Base-by-base conservation (phyloP, 345 rosid species). In the Cardamine occulta region DNA sequence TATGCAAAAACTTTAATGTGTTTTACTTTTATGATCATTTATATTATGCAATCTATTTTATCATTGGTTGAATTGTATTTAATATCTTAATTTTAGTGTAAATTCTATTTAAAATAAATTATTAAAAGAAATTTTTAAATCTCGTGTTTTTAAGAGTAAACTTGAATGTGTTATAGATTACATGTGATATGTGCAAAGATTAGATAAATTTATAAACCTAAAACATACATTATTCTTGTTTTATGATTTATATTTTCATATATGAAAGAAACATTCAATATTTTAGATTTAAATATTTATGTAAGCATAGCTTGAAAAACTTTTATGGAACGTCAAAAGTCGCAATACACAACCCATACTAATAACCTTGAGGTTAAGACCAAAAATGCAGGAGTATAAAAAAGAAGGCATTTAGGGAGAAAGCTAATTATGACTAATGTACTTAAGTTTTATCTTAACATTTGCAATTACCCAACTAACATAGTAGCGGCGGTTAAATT, bases 341-440 rank as follows among this genome's bases (percentile, higher is more conserved):
- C 29, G 24, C 37, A 34, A 21, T 26, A 51, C 52, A 72, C 42
- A 29, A 60, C 34, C 37, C 39, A 53, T n/a, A 71, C 59, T 37
- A 52, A 39, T 15, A 72, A 72, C 68, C 13, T 7, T 34, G 23
- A 26, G 40, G 61, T 61, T 26, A 24, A 72, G 60, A 62, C 66
- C 1, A 37, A 21, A 35, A 32, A 17, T n/a, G n/a, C n/a, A 10
- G 18, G 17, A 24, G 19, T 9, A 32, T 35, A 1, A 72, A 29
- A 29, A 24, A 17, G 9, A 49, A 6, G 5, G 14, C 34, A 53
- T 29, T 39, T 40, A 63, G 34, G 70, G 31, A 52, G 45, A 73
- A 39, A 63, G 45, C 70, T 63, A 63, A 63, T 24, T 53, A 73
- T 24, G n/a, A 73, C 61, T 55, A 13, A 52, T 15, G 52, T 39